phyloP scores from a whole-genome alignment of 495 filamentous ascomycete genomes.

The Articulospora tetracladia region DNA sequence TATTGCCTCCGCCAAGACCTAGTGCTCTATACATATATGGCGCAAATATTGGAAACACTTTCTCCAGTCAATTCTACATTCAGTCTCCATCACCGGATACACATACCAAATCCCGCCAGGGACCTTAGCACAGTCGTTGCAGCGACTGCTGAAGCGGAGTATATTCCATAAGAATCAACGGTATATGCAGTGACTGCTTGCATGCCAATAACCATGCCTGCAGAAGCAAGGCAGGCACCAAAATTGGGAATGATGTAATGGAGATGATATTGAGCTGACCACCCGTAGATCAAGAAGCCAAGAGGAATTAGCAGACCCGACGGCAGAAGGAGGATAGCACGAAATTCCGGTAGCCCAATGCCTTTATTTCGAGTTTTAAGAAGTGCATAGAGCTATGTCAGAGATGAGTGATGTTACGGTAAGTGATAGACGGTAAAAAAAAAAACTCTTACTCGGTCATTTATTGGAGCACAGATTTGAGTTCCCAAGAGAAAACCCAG shows the following conservation, averaged over 20 bases:
- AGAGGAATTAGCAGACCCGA: slow-evolving; percentile 55
- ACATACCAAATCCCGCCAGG: slow-evolving; percentile 65
- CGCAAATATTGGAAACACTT: slow-evolving; percentile 80
- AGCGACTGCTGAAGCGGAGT: slow-evolving; percentile 67
- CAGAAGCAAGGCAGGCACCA: slow-evolving; percentile 55
- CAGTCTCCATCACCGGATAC: too few relatives aligned
- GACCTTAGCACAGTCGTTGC: slow-evolving; percentile 64
- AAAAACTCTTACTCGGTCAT: background rate
- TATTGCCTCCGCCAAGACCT: slow-evolving; percentile 54
- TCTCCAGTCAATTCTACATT: too few relatives aligned
- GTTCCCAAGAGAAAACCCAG: slow-evolving; percentile 50
- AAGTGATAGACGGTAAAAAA: background rate
- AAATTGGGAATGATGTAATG: slow-evolving; percentile 77
- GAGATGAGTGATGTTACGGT: background rate
- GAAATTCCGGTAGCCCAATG: slow-evolving; percentile 60
- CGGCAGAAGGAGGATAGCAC: slow-evolving; percentile 59
- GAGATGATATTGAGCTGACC: slow-evolving; percentile 55
- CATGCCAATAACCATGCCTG: slow-evolving; percentile 59
- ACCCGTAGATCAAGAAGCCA: slow-evolving; percentile 71
- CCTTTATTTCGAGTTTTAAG: slow-evolving; percentile 57
- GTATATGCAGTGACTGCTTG: slow-evolving; percentile 73
- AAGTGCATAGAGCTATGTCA: slow-evolving; percentile 50
- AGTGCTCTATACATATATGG: slow-evolving; percentile 57
- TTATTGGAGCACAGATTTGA: slow-evolving; percentile 42
- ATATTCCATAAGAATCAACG: slow-evolving; percentile 73